Base-by-base conservation (phyloP, 2,329 filamentous ascomycete genomes). In the Escovopsis sp. region DNA sequence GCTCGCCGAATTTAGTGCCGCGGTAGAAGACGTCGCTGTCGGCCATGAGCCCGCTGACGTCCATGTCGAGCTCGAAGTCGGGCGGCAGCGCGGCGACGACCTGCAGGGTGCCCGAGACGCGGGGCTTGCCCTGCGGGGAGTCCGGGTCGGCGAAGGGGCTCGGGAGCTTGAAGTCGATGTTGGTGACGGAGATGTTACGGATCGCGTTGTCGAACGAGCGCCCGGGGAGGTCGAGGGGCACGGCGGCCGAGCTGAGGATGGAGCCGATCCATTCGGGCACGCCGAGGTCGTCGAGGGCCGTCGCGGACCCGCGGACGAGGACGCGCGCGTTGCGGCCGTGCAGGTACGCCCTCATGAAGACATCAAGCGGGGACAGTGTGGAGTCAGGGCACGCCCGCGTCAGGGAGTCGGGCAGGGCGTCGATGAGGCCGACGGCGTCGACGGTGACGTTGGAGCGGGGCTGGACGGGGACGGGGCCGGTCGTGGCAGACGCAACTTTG, bases 111-210 rank as follows among this genome's bases (percentile, higher is more conserved):
- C 87, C 87, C 21, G 85, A 93, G 13, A 98, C 76, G 36, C 72
- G 76, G 9, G 87, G 86, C 36, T 79, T 72, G 4, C 79, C 67
- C 34, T 78, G 73, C 0, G 84, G 81, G 10, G 77, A 73, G 38
- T 70, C 72, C 0, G 83, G 82, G 14, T 86, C 76, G 3, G 85
- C 83, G 47, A 79, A 72, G 1, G 83, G 80, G 47, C 86, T 75
- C 1, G 90, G 90, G 31, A 98, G 62, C 33, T 72, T 74, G 54
- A 98, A 94, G 48, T 92, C 76, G 28, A 92, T 84, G 50, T 94
- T 72, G 2, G 76, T 74, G 44, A 96, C 62, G 16, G 85, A 81
- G 52, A 96, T 94, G 46, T 90, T 88, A 45, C 78, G 79, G 51
- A 98, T 80, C 13, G 94, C 61, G 43, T 81, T 76, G 44, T 86